These are phyloP conservation scores for Vitis labrusca DNA, from an alignment of 164 flowering plant species.

Conservation along the genomic window DNA sequence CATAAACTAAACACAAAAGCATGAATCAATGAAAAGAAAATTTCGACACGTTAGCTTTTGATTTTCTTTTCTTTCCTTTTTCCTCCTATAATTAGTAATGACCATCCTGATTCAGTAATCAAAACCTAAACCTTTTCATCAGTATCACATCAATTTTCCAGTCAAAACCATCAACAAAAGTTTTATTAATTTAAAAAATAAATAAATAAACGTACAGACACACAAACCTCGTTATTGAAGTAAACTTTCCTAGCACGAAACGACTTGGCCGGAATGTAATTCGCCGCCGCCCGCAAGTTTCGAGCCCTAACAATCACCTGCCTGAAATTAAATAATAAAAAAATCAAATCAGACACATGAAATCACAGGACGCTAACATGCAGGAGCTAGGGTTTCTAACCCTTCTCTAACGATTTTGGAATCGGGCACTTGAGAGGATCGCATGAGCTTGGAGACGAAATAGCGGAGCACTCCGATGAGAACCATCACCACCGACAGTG, in stretches of 20 bases:
- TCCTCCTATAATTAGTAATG: too few species aligned
- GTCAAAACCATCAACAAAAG: too few species aligned
- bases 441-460: constrained; percentile 95
- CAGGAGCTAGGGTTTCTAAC: constrained; percentile 24
- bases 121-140: neutral
- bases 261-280: constrained; percentile 81
- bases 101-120: neutral
- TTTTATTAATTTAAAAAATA: too few species aligned
- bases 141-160: too few species aligned
- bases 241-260: constrained; percentile 79
- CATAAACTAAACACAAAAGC: too few species aligned
- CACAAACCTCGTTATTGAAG: constrained; percentile 75
- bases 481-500: constrained; percentile 93
- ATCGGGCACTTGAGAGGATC: constrained; percentile 74
- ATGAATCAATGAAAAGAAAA: too few species aligned
- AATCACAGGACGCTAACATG: neutral
- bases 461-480: constrained; percentile 89
- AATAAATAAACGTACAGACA: neutral
- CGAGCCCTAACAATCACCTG: constrained; percentile 88
- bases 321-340: constrained; percentile 35
- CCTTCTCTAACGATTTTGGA: constrained; percentile 88
- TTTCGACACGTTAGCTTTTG: too few species aligned
- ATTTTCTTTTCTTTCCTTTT: too few species aligned
- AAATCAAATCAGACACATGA: neutral
- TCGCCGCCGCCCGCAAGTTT: constrained; percentile 72